Percentiles rank a stretch among this genome's conserved stretches.
phyloP scores from a whole-genome alignment of 164 flowering plant species.

The Sedum album region DNA sequence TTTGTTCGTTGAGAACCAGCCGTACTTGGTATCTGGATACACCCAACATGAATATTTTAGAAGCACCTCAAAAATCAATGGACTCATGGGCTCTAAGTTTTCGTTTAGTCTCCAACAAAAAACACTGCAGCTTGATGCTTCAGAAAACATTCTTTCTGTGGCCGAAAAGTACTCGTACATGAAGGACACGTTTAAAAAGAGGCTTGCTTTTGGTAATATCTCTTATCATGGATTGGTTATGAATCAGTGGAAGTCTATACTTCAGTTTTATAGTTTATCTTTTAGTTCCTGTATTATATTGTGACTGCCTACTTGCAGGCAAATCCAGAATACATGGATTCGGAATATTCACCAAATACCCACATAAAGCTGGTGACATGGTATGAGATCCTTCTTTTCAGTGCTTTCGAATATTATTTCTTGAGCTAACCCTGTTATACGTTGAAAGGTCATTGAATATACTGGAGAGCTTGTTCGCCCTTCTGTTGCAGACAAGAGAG shows the following conservation, averaged over 20 bases:
- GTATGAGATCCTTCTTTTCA: conserved; percentile 26
- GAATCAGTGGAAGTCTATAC: background rate
- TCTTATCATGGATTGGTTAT: background rate
- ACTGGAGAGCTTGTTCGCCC: conserved; percentile 94
- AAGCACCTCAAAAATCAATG: conserved; percentile 23
- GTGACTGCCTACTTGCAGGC: conserved; percentile 33
- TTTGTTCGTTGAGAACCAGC: conserved; percentile 74
- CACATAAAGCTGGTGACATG: conserved; percentile 95
- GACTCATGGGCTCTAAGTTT: conserved; percentile 27
- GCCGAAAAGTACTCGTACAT: conserved; percentile 76
- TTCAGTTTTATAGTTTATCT: background rate
- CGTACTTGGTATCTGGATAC: conserved; percentile 67
- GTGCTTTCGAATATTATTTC: background rate
- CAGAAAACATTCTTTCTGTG: conserved; percentile 49
- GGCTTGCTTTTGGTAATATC: conserved; percentile 84
- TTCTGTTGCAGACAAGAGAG: conserved; percentile 86
- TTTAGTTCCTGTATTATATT: background rate
- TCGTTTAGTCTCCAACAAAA: conserved; percentile 31
- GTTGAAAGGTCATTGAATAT: conserved; percentile 79
- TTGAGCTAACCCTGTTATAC: background rate
- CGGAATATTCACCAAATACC: conserved; percentile 86
- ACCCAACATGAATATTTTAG: conserved; percentile 41
- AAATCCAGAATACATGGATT: conserved; percentile 96
- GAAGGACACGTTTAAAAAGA: conserved; percentile 65
- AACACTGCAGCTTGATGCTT: conserved; percentile 31